Conservation (phyloP, 164 flowering plant genomes). For the Umbellularia californica region DNA sequence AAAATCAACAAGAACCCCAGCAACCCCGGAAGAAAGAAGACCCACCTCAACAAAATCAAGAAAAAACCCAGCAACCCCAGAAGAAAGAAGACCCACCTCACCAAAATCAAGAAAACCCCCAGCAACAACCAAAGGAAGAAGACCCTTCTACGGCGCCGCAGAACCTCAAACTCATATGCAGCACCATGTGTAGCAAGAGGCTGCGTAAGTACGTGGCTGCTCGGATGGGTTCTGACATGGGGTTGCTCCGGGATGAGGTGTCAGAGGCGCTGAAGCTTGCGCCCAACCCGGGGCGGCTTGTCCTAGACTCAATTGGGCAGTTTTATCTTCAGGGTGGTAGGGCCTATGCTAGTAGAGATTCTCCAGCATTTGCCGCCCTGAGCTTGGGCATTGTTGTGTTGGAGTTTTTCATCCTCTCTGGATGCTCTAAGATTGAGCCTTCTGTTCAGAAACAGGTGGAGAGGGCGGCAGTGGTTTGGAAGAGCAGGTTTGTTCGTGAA, state of each 20-base stretch:
- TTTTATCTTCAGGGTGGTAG: conserved; percentile 46
- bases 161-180: conserved; percentile 26
- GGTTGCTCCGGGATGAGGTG: conserved; percentile 33
- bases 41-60: background rate
- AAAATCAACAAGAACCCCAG: background rate
- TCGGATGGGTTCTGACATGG: conserved; percentile 8
- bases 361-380: conserved; percentile 16
- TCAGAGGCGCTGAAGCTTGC: conserved; percentile 40
- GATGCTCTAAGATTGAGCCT: conserved; percentile 19
- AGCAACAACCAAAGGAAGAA: background rate
- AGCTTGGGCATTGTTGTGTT: conserved; percentile 23
- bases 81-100: background rate
- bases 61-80: background rate
- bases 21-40: too few species aligned
- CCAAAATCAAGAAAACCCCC: background rate
- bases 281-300: conserved; percentile 36
- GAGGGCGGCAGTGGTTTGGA: conserved; percentile 40
- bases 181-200: conserved; percentile 29
- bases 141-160: background rate
- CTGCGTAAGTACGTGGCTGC: conserved; percentile 31
- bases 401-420: conserved; percentile 35
- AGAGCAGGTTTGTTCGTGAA: conserved; percentile 38
- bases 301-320: conserved; percentile 40
- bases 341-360: conserved; percentile 26
- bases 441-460: conserved; percentile 26